Percentiles rank a stretch among this genome's conserved stretches.
Conservation (phyloP, 75 land plant genomes). For the Pinus albicaulis region DNA sequence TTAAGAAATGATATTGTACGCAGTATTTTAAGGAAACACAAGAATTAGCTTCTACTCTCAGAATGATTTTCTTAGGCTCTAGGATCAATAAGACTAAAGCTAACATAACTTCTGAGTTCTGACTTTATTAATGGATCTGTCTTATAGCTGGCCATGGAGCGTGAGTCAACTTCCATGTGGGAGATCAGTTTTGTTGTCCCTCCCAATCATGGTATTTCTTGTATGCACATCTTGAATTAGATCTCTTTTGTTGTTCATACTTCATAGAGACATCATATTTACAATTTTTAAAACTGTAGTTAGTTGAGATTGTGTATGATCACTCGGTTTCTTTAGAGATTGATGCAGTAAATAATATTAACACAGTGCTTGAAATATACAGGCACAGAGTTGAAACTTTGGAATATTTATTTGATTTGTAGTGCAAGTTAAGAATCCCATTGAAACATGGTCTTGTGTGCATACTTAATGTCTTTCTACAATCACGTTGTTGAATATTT, state of each 20-base stretch:
- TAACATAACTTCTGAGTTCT: not conserved
- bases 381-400: no score
- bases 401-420: no score
- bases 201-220: conserved; percentile 69
- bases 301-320: not conserved
- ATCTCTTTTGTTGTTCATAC: not conserved
- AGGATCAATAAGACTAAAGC: not conserved
- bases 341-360: not conserved
- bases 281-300: not conserved
- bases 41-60: not conserved
- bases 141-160: conserved; percentile 71
- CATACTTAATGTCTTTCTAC: not conserved
- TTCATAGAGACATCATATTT: not conserved
- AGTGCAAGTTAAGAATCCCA: conserved; percentile 3
- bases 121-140: conserved; percentile 4
- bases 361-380: no score
- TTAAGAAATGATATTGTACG: no score
- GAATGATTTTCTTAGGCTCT: not conserved
- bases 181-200: conserved; percentile 91
- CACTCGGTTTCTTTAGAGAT: not conserved
- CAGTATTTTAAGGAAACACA: not conserved
- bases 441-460: not conserved
- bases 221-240: no score
- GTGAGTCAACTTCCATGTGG: conserved; percentile 87
- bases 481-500: not conserved